A percentile compares a stretch with the other conserved stretches of the same genome.
These are phyloP conservation scores for Pythium sukuiense DNA, from an alignment of 352 stramenopile genomes.

Conservation along the genomic window DNA sequence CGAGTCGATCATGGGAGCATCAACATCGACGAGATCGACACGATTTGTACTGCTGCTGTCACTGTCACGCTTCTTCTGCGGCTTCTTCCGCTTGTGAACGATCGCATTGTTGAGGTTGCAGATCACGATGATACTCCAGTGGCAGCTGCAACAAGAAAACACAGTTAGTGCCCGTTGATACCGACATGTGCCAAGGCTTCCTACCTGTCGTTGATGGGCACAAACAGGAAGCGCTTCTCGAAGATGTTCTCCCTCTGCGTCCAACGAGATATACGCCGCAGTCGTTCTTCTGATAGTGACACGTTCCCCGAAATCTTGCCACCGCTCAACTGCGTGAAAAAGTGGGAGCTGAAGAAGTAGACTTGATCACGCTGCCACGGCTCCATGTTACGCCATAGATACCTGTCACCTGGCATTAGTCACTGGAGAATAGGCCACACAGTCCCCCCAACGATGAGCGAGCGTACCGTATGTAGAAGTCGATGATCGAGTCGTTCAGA, in stretches of 20 bases:
- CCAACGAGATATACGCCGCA: slow-evolving; percentile 69
- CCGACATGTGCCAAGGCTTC: not conserved
- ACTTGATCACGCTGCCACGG: slow-evolving; percentile 59
- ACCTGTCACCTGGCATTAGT: slow-evolving; percentile 32
- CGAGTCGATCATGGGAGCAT: slow-evolving; percentile 20
- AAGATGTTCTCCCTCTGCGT: slow-evolving; percentile 88
- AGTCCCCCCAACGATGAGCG: not conserved
- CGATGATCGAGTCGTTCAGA: slow-evolving; percentile 93
- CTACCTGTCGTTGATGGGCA: slow-evolving; percentile 89
- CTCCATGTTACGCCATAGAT: slow-evolving; percentile 68
- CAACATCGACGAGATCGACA: slow-evolving; percentile 33
- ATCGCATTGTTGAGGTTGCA: slow-evolving; percentile 80
- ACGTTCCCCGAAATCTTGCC: slow-evolving; percentile 31
- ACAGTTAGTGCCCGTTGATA: not conserved
- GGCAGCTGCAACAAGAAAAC: slow-evolving; percentile 52
- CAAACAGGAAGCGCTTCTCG: slow-evolving; percentile 83
- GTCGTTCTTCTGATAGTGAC: slow-evolving; percentile 40
- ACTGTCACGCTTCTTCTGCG: slow-evolving; percentile 9
- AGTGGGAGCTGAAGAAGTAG: slow-evolving; percentile 96
- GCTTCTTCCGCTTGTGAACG: slow-evolving; percentile 39
- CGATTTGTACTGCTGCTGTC: slow-evolving; percentile 29
- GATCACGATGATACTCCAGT: slow-evolving; percentile 89
- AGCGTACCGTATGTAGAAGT: slow-evolving; percentile 89
- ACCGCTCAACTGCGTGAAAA: slow-evolving; percentile 91
- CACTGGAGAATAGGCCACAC: not conserved